Base-by-base conservation (phyloP, 73 alveolate genomes). In the Stentor coeruleus region DNA sequence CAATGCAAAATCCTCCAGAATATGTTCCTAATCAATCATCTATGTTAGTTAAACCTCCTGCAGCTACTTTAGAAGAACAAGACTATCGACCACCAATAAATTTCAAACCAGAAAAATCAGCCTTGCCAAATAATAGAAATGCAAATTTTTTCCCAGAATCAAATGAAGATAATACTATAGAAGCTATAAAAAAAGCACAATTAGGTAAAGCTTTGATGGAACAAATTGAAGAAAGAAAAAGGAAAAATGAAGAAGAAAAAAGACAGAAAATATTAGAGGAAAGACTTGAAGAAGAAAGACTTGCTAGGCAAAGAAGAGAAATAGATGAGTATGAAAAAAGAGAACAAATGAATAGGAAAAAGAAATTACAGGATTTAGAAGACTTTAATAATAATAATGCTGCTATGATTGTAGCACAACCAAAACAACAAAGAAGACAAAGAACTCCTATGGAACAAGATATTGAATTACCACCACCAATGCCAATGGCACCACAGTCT, bases 281-380 rank as follows among this genome's bases (percentile, higher is more conserved):
- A 2, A 31, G 83, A 40, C 83, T 75, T 39, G 83, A 75, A 75
- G 83, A 75, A 75, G 83, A 75, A 75, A 15, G 83, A 15, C 83
- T 75, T 75, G 83, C 26, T 37, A 75, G 38, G 38, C 72, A 75
- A 2, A 31, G 83, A 1, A 28, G 59, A n/a, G 83, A 75, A 35
- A 15, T 75, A 15, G 59, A 75, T 14, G 38, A 26, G 66, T 35
- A 75, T 1, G 14, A 14, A 1, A 20, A 6, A 75, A 14, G 37
- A 33, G 83, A 75, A 75, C 40, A 35, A 20, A 39, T 26, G 38
- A 75, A 40, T 14, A 38, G 58, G 30, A 31, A 38, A 38, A 75
- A 75, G 2, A n/a, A 38, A 75, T 40, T 75, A 1, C 72, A 75
- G 39, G 59, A 75, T 1, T 31, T 75, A 1, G 81, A 75, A 75